These are phyloP conservation scores for Saturnispora ahearnii DNA, from an alignment of 805 yeast species.

Conservation along the genomic window DNA sequence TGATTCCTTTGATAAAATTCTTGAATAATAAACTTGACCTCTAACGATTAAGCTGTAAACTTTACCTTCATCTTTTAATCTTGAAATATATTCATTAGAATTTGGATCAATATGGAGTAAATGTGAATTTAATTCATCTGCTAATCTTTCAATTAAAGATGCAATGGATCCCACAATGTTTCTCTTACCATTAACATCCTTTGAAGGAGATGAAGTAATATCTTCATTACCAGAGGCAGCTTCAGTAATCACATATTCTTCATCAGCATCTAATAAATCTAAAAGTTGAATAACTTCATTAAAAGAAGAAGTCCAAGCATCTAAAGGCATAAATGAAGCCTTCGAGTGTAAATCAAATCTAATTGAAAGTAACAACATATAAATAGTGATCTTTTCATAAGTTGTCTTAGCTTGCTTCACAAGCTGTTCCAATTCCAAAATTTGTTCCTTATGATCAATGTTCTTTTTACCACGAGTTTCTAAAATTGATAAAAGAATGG, in stretches of 20 bases:
- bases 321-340: constrained; percentile 64
- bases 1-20: constrained; percentile 38
- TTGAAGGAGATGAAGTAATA: constrained; percentile 60
- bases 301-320: constrained; percentile 69
- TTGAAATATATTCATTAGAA: constrained; percentile 83
- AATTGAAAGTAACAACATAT: constrained; percentile 75
- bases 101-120: constrained; percentile 89
- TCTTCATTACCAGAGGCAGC: constrained; percentile 63
- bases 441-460: constrained; percentile 75
- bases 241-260: constrained; percentile 64
- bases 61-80: constrained; percentile 77
- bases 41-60: constrained; percentile 73
- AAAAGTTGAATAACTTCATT: constrained; percentile 55
- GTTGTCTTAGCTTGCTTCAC: constrained; percentile 41
- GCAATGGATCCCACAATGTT: constrained; percentile 77
- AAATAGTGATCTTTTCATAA: constrained; percentile 70
- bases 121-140: constrained; percentile 86
- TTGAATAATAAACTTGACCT: constrained; percentile 79
- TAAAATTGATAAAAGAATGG: constrained; percentile 60
- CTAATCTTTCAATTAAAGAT: constrained; percentile 84
- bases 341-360: constrained; percentile 74
- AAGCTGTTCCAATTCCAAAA: constrained; percentile 57
- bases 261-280: constrained; percentile 56
- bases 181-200: constrained; percentile 57
- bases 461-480: constrained; percentile 96